Percentiles rank a stretch among this genome's conserved stretches.
Conservation (phyloP, 1,139 yeast genomes). For the Hemisphaericaspora subhashii region DNA sequence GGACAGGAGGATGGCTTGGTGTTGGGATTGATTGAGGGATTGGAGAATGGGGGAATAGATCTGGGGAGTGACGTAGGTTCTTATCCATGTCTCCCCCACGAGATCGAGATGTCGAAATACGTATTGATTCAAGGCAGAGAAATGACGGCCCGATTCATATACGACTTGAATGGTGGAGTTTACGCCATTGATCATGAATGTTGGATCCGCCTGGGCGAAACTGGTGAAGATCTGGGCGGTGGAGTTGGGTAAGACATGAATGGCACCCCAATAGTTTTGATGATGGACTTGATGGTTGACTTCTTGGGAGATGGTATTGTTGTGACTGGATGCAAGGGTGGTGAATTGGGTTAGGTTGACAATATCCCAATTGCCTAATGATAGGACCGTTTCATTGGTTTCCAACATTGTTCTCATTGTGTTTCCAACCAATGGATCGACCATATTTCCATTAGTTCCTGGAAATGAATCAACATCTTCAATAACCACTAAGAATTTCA, state of each 20-base stretch:
- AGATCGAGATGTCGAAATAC: conserved; percentile 38
- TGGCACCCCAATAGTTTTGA: conserved; percentile 55
- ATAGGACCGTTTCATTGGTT: conserved; percentile 15
- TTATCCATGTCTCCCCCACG: conserved; percentile 28
- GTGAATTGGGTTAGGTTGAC: conserved; percentile 27
- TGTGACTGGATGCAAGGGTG: conserved; percentile 28
- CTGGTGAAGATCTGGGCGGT: conserved; percentile 37
- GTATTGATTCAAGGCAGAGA: conserved; percentile 38
- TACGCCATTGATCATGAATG: conserved; percentile 16
- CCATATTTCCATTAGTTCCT: conserved; percentile 20
- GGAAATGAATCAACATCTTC: conserved; percentile 38
- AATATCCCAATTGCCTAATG: conserved; percentile 43
- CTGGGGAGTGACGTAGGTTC: conserved; percentile 20
- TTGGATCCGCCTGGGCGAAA: conserved; percentile 24
- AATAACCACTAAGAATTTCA: conserved; percentile 47
- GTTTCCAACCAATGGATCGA: conserved; percentile 31
- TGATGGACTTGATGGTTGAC: conserved; percentile 41
- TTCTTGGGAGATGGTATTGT: conserved; percentile 35
- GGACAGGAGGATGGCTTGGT: conserved; percentile 15
- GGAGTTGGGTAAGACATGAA: conserved; percentile 47
- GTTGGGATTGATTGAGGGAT: conserved; percentile 14
- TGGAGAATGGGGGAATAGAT: conserved; percentile 23
- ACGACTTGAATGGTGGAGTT: conserved; percentile 30
- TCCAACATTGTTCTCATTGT: conserved; percentile 27
- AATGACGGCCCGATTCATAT: conserved; percentile 58